phyloP scores from a whole-genome alignment of 805 yeast genomes.

The Candida khao-thaluensis region DNA sequence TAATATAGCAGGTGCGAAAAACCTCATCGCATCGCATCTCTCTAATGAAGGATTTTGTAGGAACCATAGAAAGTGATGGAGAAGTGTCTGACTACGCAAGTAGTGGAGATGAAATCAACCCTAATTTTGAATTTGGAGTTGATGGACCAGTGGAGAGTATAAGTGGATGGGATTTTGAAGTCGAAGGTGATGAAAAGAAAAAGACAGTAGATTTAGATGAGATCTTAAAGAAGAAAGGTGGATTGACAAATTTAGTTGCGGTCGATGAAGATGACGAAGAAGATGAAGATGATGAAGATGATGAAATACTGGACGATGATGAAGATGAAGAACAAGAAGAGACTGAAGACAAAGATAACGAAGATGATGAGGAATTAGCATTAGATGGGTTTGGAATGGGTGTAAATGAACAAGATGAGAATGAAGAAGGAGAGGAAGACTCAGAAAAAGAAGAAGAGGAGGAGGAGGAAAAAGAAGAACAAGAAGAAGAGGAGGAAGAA shows the following conservation, averaged over 20 bases:
- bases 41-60: conserved; percentile 31
- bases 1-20: not conserved
- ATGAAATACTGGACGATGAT: conserved; percentile 27
- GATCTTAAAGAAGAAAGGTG: conserved; percentile 82
- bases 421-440: conserved; percentile 23
- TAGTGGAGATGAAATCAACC: conserved; percentile 60
- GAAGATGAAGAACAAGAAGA: conserved; percentile 24
- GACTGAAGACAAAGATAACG: conserved; percentile 8
- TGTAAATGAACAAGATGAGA: conserved; percentile 20
- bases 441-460: conserved; percentile 30
- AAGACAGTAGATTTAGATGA: conserved; percentile 77
- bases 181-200: conserved; percentile 34
- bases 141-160: conserved; percentile 54
- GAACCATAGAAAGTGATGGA: conserved; percentile 71
- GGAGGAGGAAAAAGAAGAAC: conserved; percentile 22
- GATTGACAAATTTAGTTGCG: conserved; percentile 56
- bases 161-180: conserved; percentile 80
- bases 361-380: conserved; percentile 42
- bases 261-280: conserved; percentile 27
- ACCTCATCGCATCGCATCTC: conserved; percentile 2
- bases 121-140: conserved; percentile 67
- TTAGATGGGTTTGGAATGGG: conserved; percentile 49
- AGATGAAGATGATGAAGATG: conserved; percentile 25
- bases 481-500: conserved; percentile 28
- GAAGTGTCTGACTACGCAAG: conserved; percentile 21